Conservation (phyloP, 768 basidiomycete species). For the Mycena leptocephala region DNA sequence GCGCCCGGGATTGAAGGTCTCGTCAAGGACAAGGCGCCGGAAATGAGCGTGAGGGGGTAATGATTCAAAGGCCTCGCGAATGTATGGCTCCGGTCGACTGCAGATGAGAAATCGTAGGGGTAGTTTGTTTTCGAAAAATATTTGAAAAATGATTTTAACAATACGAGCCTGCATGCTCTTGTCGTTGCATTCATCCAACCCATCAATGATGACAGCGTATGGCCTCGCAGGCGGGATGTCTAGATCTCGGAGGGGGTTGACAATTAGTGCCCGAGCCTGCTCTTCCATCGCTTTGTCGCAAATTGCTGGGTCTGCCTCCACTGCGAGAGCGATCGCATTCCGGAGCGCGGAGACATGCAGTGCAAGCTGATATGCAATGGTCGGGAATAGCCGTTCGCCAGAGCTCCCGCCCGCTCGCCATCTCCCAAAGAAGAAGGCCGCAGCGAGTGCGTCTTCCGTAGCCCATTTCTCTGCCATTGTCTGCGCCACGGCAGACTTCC, state of each 20-base stretch:
- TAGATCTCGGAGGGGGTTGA: not conserved
- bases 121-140: not conserved
- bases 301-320: not conserved
- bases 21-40: not conserved
- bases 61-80: not conserved
- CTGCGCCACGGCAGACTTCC: not conserved
- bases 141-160: not conserved
- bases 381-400: not conserved
- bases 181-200: not conserved
- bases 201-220: not conserved
- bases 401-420: not conserved
- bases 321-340: not conserved
- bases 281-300: not conserved
- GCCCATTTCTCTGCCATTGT: not conserved
- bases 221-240: not conserved
- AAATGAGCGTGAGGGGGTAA: too few relatives aligned
- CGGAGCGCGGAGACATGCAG: not conserved
- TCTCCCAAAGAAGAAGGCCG: not conserved
- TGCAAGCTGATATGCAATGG: not conserved
- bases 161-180: not conserved
- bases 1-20: not conserved
- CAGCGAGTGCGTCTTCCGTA: not conserved
- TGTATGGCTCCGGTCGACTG: not conserved
- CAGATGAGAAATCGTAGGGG: not conserved
- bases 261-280: not conserved